Conservation (phyloP, 495 filamentous ascomycete genomes). For the Daldinia childiae region DNA sequence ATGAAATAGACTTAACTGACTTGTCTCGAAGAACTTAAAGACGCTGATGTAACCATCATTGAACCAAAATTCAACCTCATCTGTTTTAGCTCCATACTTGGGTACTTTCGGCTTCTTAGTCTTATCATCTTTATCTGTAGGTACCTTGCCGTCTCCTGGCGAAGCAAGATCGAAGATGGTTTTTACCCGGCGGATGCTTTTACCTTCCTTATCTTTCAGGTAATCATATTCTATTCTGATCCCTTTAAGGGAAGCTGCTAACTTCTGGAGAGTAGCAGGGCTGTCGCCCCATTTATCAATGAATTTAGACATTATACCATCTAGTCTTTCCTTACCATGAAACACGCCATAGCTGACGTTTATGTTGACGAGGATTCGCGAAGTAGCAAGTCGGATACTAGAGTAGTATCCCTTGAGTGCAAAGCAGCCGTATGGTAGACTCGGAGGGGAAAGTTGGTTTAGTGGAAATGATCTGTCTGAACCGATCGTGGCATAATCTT, state of each 20-base stretch:
- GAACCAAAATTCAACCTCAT: conserved; percentile 1
- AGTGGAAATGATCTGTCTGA: conserved; percentile 16
- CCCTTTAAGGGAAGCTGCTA: neutral
- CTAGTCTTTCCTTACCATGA: conserved; percentile 28
- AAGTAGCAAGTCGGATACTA: conserved; percentile 60
- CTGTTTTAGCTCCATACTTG: neutral
- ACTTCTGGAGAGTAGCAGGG: neutral
- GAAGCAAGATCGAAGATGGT: conserved; percentile 15
- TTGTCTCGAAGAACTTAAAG: conserved; percentile 58
- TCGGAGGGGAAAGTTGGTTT: too few relatives aligned
- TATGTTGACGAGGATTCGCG: conserved; percentile 64
- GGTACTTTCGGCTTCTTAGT: neutral
- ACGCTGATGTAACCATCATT: conserved; percentile 57
- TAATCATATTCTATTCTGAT: neutral
- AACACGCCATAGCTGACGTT: conserved; percentile 47
- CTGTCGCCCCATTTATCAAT: neutral
- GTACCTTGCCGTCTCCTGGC: neutral
- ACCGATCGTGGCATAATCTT: neutral
- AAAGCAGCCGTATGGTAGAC: too few relatives aligned
- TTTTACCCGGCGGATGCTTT: neutral
- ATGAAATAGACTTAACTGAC: conserved; percentile 4
- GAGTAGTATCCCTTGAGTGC: conserved; percentile 19
- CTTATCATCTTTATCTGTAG: neutral
- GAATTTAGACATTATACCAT: neutral
- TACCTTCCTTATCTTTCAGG: neutral